These are phyloP conservation scores for Ocimum tenuiflorum DNA, from an alignment of 257 asterid genomes.

Conservation along the genomic window DNA sequence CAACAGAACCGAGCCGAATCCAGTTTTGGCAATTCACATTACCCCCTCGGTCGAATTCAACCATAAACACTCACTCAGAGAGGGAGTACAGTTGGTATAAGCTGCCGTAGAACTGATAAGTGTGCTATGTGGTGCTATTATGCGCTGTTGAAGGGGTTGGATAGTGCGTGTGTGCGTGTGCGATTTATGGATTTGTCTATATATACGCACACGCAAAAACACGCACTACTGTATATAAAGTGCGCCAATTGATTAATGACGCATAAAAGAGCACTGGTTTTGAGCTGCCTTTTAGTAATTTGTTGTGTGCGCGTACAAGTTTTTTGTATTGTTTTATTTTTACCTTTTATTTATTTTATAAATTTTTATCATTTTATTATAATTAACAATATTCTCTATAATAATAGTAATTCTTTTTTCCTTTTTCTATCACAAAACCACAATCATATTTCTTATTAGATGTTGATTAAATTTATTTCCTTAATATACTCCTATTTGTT, in stretches of 20 bases:
- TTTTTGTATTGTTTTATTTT: no score
- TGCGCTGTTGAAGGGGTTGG: conserved; percentile 14
- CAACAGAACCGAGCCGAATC: conserved; percentile 16
- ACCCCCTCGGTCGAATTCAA: conserved; percentile 14
- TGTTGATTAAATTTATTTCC: no score
- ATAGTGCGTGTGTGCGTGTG: conserved; percentile 2
- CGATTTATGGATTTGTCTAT: not conserved
- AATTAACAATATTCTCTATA: no score
- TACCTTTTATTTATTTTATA: no score
- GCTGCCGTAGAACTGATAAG: conserved; percentile 21
- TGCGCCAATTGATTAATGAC: no score
- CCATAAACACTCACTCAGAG: not conserved
- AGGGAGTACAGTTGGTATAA: not conserved
- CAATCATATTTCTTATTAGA: no score
- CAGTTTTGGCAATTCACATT: conserved; percentile 29
- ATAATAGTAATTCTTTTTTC: no score
- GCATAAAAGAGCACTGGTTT: conserved; percentile 33
- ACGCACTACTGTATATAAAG: not conserved
- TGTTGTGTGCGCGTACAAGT: no score
- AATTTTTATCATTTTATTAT: no score
- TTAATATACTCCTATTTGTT: no score
- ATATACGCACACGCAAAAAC: not conserved
- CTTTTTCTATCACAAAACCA: no score
- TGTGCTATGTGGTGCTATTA: not conserved
- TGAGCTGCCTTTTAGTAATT: conserved; percentile 24